Evolutionary conservation across 345 rosid species (phyloP).

Genomic region (Euphorbia peplus): DNA sequence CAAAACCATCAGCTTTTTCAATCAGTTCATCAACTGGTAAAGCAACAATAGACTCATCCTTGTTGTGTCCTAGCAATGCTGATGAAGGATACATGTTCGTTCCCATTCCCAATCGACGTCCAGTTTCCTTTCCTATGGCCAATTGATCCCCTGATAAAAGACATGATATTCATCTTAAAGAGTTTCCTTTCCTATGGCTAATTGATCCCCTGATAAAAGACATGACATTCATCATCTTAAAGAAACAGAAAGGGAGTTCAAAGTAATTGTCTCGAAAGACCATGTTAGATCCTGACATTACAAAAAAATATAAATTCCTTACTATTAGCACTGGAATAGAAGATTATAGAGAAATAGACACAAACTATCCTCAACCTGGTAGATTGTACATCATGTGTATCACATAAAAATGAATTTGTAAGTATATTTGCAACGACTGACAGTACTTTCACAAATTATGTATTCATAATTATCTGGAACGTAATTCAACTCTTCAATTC

Average conservation of each 20-base stretch:
- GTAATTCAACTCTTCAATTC: background rate
- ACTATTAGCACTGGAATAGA: background rate
- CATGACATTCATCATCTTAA: constrained; percentile 19
- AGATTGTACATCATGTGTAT: background rate
- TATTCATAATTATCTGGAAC: background rate
- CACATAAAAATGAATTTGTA: background rate
- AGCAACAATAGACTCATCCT: constrained; percentile 87
- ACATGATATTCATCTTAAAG: constrained; percentile 21
- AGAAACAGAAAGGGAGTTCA: background rate
- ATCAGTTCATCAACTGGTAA: constrained; percentile 95
- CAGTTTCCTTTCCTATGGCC: constrained; percentile 97
- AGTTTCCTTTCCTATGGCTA: constrained; percentile 96
- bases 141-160: constrained; percentile 79
- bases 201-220: constrained; percentile 73
- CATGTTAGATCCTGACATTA: background rate
- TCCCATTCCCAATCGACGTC: constrained; percentile 98
- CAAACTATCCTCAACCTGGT: background rate
- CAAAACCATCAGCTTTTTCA: constrained; percentile 99
- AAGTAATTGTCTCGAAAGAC: constrained; percentile 1
- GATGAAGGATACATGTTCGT: constrained; percentile 99
- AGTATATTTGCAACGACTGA: background rate
- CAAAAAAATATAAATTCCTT: background rate
- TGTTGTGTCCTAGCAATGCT: constrained; percentile 87
- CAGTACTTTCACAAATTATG: background rate
- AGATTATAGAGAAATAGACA: background rate